Conservation (phyloP, 163 green algal genomes). For the Scenedesmus sp. region DNA sequence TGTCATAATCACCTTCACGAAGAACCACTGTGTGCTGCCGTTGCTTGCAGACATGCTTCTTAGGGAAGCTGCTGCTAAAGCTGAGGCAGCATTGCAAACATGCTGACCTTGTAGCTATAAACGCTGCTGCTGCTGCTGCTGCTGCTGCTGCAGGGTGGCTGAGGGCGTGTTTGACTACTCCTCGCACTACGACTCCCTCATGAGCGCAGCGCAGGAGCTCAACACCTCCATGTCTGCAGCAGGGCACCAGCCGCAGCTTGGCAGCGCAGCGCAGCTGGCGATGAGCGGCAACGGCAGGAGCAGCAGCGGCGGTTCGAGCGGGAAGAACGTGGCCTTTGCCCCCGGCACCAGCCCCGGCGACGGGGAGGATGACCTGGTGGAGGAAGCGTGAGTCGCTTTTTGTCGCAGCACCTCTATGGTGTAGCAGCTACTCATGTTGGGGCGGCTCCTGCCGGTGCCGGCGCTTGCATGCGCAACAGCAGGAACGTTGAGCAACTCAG, state of each 20-base stretch:
- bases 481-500: too few relatives aligned
- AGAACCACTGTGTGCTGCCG: too few relatives aligned
- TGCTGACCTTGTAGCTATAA: too few relatives aligned
- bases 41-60: too few relatives aligned
- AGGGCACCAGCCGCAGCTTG: not conserved
- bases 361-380: not conserved
- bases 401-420: too few relatives aligned
- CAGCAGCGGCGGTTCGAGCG: not conserved
- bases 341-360: not conserved
- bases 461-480: too few relatives aligned
- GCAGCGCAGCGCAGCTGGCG: not conserved
- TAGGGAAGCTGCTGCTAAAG: not conserved
- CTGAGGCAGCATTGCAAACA: not conserved
- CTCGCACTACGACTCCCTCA: constrained; percentile 67
- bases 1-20: too few relatives aligned
- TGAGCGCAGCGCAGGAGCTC: constrained; percentile 52
- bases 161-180: constrained; percentile 68
- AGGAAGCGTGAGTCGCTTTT: constrained; percentile 16
- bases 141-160: constrained; percentile 55
- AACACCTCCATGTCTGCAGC: not conserved
- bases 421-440: too few relatives aligned
- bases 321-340: constrained; percentile 39
- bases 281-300: not conserved
- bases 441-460: too few relatives aligned
- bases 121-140: constrained; percentile 6